Base-by-base conservation (phyloP, 2,329 filamentous ascomycete genomes). In the Botrytis elliptica region DNA sequence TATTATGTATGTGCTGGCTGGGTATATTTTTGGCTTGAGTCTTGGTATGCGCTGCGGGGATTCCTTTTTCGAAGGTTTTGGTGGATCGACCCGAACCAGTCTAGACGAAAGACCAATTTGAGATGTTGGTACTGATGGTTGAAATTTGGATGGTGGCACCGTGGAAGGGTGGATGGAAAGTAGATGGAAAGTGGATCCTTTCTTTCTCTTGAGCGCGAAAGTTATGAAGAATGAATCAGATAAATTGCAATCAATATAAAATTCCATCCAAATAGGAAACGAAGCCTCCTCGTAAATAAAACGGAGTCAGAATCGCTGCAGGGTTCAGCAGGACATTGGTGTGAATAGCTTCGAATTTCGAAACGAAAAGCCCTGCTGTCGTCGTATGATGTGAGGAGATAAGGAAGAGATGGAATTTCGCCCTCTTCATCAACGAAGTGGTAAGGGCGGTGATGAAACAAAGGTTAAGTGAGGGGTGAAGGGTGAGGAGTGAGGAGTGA, bases 241-340 rank as follows among this genome's bases (percentile, higher is more conserved):
- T 38, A 57, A 40, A 40, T 64, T 71, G 44, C 40, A 38, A 7
- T n/a, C 59, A 36, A 71, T 71, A 63, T 63, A 46, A 71, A 71
- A 22, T 29, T 10, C 20, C 14, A 52, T 55, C 59, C 49, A 44
- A 60, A 65, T 36, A 55, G 59, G 69, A 64, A 71, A 52, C 22
- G n/a, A 4, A 29, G 49, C 52, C 67, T 60, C 38, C 4, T 44
- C 25, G 38, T 64, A 46, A 52, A 9, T n/a, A n/a, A 52, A n/a
- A 3, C 25, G 10, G 25, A 52, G 25, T n/a, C 10, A 22, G 22
- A 9, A 36, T 70, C 60, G 60, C 60, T 25, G 63, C 63, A 66
- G 42, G 63, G 63, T 66, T 44, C 4, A n/a, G 49, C 63, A 6
- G 42, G 10, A 49, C n/a, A 14, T 25, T 36, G 14, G 25, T 49